Percentiles rank a stretch among this genome's conserved stretches.
Evolutionary conservation across 495 filamentous ascomycete genomes (phyloP).

Genomic region (Aspergillus heteromorphus): DNA sequence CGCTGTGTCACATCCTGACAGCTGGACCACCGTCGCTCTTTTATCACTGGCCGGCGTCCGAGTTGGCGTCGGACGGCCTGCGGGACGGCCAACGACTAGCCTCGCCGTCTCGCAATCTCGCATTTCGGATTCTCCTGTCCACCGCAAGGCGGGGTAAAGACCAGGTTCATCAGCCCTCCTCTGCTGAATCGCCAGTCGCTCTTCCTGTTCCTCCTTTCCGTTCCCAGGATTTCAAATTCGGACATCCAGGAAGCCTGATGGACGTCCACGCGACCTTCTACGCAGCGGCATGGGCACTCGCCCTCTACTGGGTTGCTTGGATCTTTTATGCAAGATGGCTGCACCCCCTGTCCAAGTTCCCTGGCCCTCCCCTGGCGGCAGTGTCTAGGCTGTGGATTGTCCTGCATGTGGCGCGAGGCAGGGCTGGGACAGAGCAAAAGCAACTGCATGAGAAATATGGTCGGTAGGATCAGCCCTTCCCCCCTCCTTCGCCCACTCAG

Average conservation of each 20-base stretch:
- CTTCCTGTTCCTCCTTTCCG: too few relatives aligned
- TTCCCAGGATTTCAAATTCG: too few relatives aligned
- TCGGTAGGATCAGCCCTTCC: not conserved
- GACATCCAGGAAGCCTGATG: not conserved
- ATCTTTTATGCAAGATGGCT: slow-evolving; percentile 14
- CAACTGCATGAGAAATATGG: slow-evolving; percentile 10
- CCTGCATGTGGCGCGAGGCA: slow-evolving; percentile 5
- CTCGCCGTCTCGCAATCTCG: too few relatives aligned
- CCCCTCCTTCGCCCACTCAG: not conserved
- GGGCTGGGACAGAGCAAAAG: slow-evolving; percentile 11
- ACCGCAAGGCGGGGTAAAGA: too few relatives aligned
- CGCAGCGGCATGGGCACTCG: not conserved
- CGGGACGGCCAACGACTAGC: too few relatives aligned
- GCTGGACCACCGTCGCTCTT: too few relatives aligned
- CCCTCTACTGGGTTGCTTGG: slow-evolving; percentile 14
- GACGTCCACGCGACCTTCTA: not conserved
- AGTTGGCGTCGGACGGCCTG: too few relatives aligned
- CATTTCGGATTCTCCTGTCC: too few relatives aligned
- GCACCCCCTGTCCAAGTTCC: slow-evolving; percentile 14
- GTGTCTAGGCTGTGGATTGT: slow-evolving; percentile 13
- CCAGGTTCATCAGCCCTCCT: too few relatives aligned
- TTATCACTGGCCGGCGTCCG: too few relatives aligned
- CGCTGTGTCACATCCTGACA: too few relatives aligned
- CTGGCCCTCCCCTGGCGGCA: slow-evolving; percentile 13
- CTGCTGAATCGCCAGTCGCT: too few relatives aligned